Percentiles rank a stretch among this genome's conserved stretches.
Conservation (phyloP, 257 asterid genomes). For the Rauvolfia tetraphylla region DNA sequence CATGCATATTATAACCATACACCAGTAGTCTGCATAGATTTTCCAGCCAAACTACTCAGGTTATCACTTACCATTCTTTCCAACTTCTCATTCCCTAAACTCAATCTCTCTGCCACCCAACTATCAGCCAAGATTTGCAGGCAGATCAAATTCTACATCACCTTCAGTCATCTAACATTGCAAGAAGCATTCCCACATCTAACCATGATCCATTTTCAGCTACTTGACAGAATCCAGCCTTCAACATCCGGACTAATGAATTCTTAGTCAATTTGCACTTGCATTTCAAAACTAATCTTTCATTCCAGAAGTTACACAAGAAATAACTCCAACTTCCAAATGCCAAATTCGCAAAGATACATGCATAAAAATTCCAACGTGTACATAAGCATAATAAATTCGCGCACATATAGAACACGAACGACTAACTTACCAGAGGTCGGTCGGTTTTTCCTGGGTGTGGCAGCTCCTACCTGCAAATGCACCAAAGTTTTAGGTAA, state of each 20-base stretch:
- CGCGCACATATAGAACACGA: background rate
- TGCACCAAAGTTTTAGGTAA: background rate
- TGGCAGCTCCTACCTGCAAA: conserved; percentile 57
- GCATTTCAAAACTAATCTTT: background rate
- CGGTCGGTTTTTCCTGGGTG: conserved; percentile 58
- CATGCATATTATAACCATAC: background rate
- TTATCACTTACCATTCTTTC: background rate
- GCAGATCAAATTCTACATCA: background rate
- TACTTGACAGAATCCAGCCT: background rate
- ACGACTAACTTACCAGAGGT: conserved; percentile 46
- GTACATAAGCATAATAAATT: background rate
- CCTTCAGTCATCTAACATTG: background rate
- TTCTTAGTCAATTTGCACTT: background rate
- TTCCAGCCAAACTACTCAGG: background rate
- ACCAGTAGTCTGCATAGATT: background rate
- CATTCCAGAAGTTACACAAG: background rate
- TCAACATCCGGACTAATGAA: background rate
- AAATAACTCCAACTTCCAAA: background rate
- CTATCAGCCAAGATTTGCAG: background rate
- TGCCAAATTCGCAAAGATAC: background rate
- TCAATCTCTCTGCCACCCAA: background rate
- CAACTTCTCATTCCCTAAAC: background rate
- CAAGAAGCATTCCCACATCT: background rate
- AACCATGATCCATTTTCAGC: background rate
- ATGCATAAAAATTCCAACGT: background rate